These are phyloP conservation scores for Chionographis japonica DNA, from an alignment of 106 monocot species.

Conservation along the genomic window DNA sequence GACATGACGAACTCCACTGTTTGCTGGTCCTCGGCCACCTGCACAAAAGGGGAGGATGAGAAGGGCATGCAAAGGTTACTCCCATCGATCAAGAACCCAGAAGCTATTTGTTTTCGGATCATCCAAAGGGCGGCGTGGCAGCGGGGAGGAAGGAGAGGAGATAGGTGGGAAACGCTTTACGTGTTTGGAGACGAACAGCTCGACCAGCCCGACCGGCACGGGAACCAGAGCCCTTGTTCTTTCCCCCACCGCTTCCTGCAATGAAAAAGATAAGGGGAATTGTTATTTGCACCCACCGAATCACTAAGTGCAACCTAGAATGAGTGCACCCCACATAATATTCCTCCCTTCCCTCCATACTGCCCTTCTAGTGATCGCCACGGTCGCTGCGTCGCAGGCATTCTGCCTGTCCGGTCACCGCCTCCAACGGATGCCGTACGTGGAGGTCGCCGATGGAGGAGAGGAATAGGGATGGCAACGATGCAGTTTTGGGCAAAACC, in stretches of 20 bases:
- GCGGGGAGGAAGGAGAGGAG: background rate
- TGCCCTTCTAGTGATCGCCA: too few species aligned
- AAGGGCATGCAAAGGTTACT: constrained; percentile 18
- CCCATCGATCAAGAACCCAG: background rate
- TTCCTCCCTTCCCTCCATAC: too few species aligned
- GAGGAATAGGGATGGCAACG: too few species aligned
- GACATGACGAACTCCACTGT: constrained; percentile 49
- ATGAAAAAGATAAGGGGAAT: background rate
- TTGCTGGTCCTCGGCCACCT: constrained; percentile 58
- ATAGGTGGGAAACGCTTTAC: constrained; percentile 26
- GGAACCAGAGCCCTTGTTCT: constrained; percentile 65
- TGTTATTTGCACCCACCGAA: too few species aligned
- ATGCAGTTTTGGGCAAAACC: too few species aligned
- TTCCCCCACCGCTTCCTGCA: constrained; percentile 39
- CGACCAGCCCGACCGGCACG: constrained; percentile 41
- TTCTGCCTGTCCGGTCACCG: too few species aligned
- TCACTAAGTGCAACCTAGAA: too few species aligned
- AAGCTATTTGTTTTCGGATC: constrained; percentile 24
- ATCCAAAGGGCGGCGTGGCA: constrained; percentile 17
- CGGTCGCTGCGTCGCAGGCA: too few species aligned
- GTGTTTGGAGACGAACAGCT: constrained; percentile 51
- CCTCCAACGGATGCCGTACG: too few species aligned
- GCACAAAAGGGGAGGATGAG: background rate
- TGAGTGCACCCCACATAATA: too few species aligned
- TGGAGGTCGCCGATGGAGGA: too few species aligned